phyloP scores from a whole-genome alignment of 495 filamentous ascomycete species.

The Neurospora tetraspora region DNA sequence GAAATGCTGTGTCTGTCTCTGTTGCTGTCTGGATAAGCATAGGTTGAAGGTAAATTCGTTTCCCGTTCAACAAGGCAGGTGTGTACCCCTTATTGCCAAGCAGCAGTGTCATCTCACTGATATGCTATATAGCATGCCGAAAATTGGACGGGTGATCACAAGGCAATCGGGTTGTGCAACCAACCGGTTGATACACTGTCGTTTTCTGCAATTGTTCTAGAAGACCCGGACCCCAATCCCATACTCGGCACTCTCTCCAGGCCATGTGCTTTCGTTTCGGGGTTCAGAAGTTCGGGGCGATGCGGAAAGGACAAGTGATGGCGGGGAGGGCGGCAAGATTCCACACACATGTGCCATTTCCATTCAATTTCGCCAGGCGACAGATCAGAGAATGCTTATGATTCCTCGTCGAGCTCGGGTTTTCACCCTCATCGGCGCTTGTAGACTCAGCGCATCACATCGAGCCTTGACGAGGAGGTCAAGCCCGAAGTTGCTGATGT shows the following conservation, averaged over 20 bases:
- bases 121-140: not conserved
- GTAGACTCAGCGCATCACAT: not conserved
- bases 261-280: not conserved
- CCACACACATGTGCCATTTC: not conserved
- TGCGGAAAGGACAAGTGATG: not conserved
- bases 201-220: conserved; percentile 18
- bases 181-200: conserved; percentile 3
- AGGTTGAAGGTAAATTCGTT: not conserved
- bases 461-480: not conserved
- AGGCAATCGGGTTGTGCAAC: conserved; percentile 12
- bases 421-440: not conserved
- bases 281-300: not conserved
- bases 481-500: not conserved
- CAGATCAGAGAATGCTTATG: not conserved
- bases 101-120: not conserved
- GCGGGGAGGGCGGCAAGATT: not conserved
- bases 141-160: not conserved
- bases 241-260: conserved; percentile 5
- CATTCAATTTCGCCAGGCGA: not conserved
- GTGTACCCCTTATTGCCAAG: not conserved
- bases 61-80: not conserved
- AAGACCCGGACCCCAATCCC: conserved; percentile 1
- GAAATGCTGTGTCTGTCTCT: not conserved
- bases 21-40: not conserved
- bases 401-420: not conserved